A percentile compares a stretch with the other conserved stretches of the same genome.
phyloP scores from a whole-genome alignment of 768 basidiomycete genomes.

The Suillus paluster region DNA sequence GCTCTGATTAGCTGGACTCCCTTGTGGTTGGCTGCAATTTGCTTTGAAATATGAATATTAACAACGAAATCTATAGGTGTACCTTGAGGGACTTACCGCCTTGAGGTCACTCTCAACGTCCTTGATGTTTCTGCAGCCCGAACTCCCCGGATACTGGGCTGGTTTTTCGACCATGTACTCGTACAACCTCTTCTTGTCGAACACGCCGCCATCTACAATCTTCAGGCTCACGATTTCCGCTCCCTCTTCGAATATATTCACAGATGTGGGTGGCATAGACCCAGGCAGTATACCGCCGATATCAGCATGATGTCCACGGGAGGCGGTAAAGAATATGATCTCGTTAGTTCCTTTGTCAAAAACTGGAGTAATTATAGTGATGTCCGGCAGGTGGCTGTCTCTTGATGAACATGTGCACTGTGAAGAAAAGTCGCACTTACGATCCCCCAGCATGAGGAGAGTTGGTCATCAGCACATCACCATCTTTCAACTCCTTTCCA shows the following conservation, averaged over 20 bases:
- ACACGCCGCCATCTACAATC: conserved; percentile 82
- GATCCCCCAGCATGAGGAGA: conserved; percentile 88
- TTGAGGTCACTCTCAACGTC: conserved; percentile 94
- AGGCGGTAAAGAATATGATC: conserved; percentile 93
- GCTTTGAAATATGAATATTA: conserved; percentile 45
- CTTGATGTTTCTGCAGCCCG: conserved; percentile 83
- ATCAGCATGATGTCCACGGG: conserved; percentile 93
- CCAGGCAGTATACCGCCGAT: conserved; percentile 92
- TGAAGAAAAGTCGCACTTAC: conserved; percentile 48
- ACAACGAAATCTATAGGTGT: neutral
- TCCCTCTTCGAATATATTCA: conserved; percentile 92
- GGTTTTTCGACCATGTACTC: conserved; percentile 86
- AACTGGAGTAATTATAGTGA: conserved; percentile 93
- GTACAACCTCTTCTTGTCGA: conserved; percentile 73
- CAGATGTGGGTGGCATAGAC: conserved; percentile 94
- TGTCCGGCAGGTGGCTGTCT: conserved; percentile 77
- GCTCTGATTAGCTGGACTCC: conserved; percentile 85
- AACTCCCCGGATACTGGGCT: conserved; percentile 80
- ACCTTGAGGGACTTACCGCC: conserved; percentile 58
- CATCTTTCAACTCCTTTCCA: conserved; percentile 74
- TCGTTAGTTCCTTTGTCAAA: conserved; percentile 66
- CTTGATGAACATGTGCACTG: neutral
- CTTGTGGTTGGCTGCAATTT: conserved; percentile 94
- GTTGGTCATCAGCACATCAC: conserved; percentile 94
- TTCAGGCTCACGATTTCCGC: conserved; percentile 92